These are phyloP conservation scores for Blastobotrys proliferans DNA, from an alignment of 1,139 yeast genomes.

Conservation along the genomic window DNA sequence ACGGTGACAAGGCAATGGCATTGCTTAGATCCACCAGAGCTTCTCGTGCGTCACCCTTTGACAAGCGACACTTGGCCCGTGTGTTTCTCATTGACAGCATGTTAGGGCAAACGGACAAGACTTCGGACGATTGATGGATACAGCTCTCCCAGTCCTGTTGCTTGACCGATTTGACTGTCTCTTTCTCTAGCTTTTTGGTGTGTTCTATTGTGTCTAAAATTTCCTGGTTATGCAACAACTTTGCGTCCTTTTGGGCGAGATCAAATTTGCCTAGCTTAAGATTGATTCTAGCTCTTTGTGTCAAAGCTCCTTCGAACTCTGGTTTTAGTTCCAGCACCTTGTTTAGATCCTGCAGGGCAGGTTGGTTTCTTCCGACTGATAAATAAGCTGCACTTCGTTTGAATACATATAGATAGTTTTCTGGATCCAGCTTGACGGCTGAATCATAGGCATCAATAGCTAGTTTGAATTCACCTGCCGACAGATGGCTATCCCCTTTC, in stretches of 20 bases:
- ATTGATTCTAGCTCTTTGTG: constrained; percentile 34
- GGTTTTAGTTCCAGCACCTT: constrained; percentile 34
- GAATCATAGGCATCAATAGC: constrained; percentile 58
- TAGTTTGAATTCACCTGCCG: constrained; percentile 24
- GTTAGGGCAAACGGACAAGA: constrained; percentile 32
- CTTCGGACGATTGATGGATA: constrained; percentile 27
- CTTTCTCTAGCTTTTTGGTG: constrained; percentile 4
- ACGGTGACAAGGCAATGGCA: constrained; percentile 24
- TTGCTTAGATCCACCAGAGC: constrained; percentile 35
- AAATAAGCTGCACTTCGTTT: constrained; percentile 39
- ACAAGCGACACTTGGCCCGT: constrained; percentile 35
- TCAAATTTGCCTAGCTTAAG: constrained; percentile 34
- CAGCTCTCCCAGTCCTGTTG: constrained; percentile 31
- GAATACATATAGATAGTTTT: constrained; percentile 35
- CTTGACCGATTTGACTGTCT: constrained; percentile 19
- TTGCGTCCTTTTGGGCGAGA: constrained; percentile 29
- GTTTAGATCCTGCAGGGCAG: constrained; percentile 37
- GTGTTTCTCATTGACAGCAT: constrained; percentile 25
- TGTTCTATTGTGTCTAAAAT: constrained; percentile 8
- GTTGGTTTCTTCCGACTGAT: constrained; percentile 33
- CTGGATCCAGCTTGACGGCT: constrained; percentile 30
- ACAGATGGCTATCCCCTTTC: constrained; percentile 25
- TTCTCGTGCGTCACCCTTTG: constrained; percentile 29
- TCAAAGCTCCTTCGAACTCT: constrained; percentile 34
- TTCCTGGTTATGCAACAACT: constrained; percentile 3